Conservation (phyloP, 306 rosid species). For the Inga oerstediana region DNA sequence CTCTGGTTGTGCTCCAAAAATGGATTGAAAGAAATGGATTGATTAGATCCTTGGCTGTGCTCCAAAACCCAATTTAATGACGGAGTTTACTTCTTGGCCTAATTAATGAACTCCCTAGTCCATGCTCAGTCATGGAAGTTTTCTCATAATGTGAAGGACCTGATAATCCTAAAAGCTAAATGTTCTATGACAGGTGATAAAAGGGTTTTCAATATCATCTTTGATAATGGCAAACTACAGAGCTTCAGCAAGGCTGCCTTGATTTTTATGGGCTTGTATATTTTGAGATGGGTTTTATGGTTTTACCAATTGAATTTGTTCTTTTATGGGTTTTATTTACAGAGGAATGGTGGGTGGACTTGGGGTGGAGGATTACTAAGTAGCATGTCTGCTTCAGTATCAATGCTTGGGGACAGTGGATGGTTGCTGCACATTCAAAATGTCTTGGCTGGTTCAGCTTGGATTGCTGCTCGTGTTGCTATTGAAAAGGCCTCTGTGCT, state of each 20-base stretch:
- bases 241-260: neutral
- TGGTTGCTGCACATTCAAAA: constrained; percentile 91
- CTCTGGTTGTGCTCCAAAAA: no score
- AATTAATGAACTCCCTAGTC: neutral
- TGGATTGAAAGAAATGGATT: no score
- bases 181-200: neutral
- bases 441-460: constrained; percentile 94
- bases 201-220: neutral
- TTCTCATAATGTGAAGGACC: neutral
- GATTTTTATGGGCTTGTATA: constrained; percentile 22
- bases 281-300: constrained; percentile 12
- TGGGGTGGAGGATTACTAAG: constrained; percentile 99
- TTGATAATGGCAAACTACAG: constrained; percentile 13
- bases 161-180: neutral
- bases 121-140: neutral
- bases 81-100: neutral
- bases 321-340: constrained; percentile 40
- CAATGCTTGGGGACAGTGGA: constrained; percentile 96
- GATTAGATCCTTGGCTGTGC: neutral
- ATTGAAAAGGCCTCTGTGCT: constrained; percentile 92
- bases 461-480: constrained; percentile 97
- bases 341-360: constrained; percentile 95
- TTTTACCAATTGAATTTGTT: neutral
- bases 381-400: constrained; percentile 98
- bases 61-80: neutral